Percentiles rank a stretch among this genome's conserved stretches.
Conservation (phyloP, 805 yeast genomes). For the Wickerhamiella hasegawae region DNA sequence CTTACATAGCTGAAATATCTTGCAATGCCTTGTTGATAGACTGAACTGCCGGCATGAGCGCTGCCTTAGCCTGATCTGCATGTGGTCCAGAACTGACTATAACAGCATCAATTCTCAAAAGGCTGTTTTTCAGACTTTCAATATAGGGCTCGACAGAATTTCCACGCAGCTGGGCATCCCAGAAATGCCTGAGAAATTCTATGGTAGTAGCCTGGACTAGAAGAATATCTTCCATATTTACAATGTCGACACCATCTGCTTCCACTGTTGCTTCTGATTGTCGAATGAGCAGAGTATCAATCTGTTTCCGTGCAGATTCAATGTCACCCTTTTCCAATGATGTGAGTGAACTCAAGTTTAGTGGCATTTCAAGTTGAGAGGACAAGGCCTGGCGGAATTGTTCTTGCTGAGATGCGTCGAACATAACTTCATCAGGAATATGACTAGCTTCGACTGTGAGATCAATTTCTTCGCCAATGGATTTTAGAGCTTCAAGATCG, state of each 20-base stretch:
- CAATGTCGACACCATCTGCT: not conserved
- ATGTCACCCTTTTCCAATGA: not conserved
- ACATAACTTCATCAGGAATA: not conserved
- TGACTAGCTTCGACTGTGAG: conserved; percentile 5
- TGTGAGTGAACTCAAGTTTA: not conserved
- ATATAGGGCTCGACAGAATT: not conserved
- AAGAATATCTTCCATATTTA: conserved; percentile 30
- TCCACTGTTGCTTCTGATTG: not conserved
- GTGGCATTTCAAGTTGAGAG: not conserved
- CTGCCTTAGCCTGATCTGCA: not conserved
- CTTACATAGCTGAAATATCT: too few species aligned
- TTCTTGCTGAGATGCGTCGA: not conserved
- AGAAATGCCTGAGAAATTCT: conserved; percentile 63
- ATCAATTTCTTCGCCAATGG: conserved; percentile 4
- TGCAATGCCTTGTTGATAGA: not conserved
- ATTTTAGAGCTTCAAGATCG: conserved; percentile 14
- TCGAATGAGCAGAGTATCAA: not conserved
- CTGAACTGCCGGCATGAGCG: not conserved
- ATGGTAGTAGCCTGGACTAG: conserved; percentile 56
- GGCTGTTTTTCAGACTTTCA: not conserved
- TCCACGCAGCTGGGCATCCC: conserved; percentile 21
- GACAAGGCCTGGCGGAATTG: not conserved
- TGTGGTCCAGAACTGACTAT: not conserved
- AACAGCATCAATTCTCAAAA: not conserved
- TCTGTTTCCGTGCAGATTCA: not conserved